Percentiles rank a stretch among this genome's conserved stretches.
These are phyloP conservation scores for Sphaerobolus stellatus DNA, from an alignment of 1,284 basidiomycete genomes.

Conservation along the genomic window DNA sequence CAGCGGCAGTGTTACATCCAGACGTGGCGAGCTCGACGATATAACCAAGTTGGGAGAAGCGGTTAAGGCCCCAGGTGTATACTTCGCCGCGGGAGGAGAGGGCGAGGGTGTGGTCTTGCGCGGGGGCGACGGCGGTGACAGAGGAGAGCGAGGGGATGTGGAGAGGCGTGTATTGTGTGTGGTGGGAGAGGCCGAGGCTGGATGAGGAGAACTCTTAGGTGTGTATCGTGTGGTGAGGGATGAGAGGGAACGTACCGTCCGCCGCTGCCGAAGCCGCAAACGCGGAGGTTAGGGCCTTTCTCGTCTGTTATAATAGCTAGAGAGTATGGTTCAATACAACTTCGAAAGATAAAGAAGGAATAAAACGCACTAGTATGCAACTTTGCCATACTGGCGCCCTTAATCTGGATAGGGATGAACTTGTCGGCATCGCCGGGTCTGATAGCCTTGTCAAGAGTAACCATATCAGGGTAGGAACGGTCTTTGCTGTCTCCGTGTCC, in stretches of 20 bases:
- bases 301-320: conserved; percentile 75
- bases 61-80: conserved; percentile 88
- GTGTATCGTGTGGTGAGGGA: neutral
- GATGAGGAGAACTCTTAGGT: conserved; percentile 11
- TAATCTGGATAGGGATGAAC: conserved; percentile 62
- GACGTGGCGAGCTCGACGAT: conserved; percentile 57
- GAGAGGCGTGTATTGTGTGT: conserved; percentile 77
- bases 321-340: conserved; percentile 5
- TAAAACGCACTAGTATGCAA: conserved; percentile 66
- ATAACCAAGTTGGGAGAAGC: conserved; percentile 89
- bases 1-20: neutral
- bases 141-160: conserved; percentile 58
- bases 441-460: conserved; percentile 46
- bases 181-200: conserved; percentile 73
- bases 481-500: conserved; percentile 84
- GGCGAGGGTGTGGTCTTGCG: conserved; percentile 92
- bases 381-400: conserved; percentile 75
- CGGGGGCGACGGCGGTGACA: conserved; percentile 71
- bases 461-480: conserved; percentile 76
- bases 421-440: conserved; percentile 20
- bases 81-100: conserved; percentile 82
- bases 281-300: conserved; percentile 65
- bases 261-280: conserved; percentile 86
- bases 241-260: conserved; percentile 55
- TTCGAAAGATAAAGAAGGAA: neutral